Evolutionary conservation across 2,329 filamentous ascomycete genomes (phyloP), one percentile per base, ranked within the genome.

Genomic region (Colletotrichum somersetense): DNA sequence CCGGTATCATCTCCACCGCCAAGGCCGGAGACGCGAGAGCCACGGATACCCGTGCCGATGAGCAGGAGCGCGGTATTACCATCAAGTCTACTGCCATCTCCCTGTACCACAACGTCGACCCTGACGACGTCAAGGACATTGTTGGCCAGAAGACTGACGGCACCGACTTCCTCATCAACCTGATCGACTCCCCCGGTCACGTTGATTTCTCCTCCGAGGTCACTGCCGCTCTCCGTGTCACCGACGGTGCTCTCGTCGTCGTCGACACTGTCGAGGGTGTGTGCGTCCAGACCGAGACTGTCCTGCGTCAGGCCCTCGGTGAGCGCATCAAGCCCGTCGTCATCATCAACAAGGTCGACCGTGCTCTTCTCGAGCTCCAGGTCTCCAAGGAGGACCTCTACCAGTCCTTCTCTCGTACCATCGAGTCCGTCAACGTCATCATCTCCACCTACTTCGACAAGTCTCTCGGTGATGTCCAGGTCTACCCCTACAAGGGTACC

Each of bases 61-160:
- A 99, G 86, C 96, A 99, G 89, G 96, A 99, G 85, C 95, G 96
- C 92, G 95, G 96, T 91, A 98, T 99, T 82, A 99, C 96, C 80
- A 99, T 99, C 92, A 99, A 99, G 92, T 99, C 96, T 71, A 99
- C 96, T 75, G 96, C 97, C 86, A 99, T 99, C 88, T 98, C 97
- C 79, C 91, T 99, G 82, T 99, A 96, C 87, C 95, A 94, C 82
- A 88, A 91, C 80, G 91, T 99, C 77, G 91, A 93, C 78, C 87
- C 89, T 61, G 96, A 98, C 72, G 96, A 98, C 83, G 83, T 98
- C 77, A 97, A 97, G 91, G 96, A 99, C 83, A 95, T 98, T 78
- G 92, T 93, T 78, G 91, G 91, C 84, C 90, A 95, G 86, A 92
- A 94, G 87, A 93, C 94, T 78, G 90, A 95, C 75, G 96, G 96